phyloP scores from a whole-genome alignment of 345 rosid genomes.

The Fremontodendron californicum region DNA sequence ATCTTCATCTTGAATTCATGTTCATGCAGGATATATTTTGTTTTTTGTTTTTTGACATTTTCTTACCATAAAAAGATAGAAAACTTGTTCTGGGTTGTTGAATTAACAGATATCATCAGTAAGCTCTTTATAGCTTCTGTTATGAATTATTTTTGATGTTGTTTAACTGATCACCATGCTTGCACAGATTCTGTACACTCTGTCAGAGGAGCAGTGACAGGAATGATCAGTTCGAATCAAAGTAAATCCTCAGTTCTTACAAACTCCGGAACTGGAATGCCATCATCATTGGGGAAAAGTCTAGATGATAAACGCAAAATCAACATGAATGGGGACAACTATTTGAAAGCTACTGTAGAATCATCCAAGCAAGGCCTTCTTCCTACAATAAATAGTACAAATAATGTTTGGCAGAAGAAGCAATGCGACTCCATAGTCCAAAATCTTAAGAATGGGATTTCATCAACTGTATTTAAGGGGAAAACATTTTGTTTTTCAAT shows the following conservation, averaged over 20 bases:
- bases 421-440: conserved; percentile 34
- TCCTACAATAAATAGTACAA: conserved; percentile 29
- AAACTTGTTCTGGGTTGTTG: conserved; percentile 3
- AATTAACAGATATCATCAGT: conserved; percentile 10
- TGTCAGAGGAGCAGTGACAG: conserved; percentile 40
- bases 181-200: conserved; percentile 46
- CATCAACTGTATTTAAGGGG: conserved; percentile 56
- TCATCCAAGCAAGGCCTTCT: conserved; percentile 28
- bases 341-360: conserved; percentile 29
- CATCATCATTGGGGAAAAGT: conserved; percentile 33
- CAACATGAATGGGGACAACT: conserved; percentile 18
- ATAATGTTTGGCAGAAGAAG: conserved; percentile 31
- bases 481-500: conserved; percentile 69
- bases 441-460: conserved; percentile 31
- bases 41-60: neutral
- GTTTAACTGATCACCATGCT: conserved; percentile 22
- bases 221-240: conserved; percentile 33
- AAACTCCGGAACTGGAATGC: conserved; percentile 29
- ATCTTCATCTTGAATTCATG: conserved; percentile 8
- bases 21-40: neutral
- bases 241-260: conserved; percentile 25
- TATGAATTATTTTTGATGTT: conserved; percentile 8
- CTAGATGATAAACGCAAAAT: conserved; percentile 33
- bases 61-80: neutral
- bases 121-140: neutral